Conservation (phyloP, 371 early-diverging fungal genomes). For the Polyrhizophydium stewartii region DNA sequence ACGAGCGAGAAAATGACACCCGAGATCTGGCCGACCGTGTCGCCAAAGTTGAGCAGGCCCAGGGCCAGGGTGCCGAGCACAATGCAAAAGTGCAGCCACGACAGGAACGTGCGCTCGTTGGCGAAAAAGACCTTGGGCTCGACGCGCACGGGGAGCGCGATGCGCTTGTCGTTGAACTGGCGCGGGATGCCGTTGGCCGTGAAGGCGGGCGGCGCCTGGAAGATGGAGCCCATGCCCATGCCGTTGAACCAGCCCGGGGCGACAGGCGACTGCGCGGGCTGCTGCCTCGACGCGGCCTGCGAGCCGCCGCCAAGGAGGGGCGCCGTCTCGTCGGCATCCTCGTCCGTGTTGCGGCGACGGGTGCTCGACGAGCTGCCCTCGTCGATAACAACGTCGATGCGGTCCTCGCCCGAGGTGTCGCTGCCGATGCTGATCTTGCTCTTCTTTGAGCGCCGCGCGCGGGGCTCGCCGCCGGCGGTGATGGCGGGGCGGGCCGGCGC, state of each 20-base stretch:
- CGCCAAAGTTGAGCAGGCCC: constrained; percentile 51
- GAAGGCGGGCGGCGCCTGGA: neutral
- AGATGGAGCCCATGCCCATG: neutral
- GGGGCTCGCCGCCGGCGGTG: neutral
- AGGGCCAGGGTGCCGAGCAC: constrained; percentile 55
- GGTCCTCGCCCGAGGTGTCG: constrained; percentile 1
- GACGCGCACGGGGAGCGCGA: constrained; percentile 81
- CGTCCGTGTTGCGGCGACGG: constrained; percentile 11
- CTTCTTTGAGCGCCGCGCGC: neutral
- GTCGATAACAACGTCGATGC: constrained; percentile 6
- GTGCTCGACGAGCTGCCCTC: constrained; percentile 1
- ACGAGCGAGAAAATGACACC: constrained; percentile 43
- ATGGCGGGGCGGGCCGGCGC: neutral
- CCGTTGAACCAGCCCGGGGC: neutral
- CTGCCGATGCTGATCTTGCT: neutral
- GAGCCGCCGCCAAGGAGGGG: constrained; percentile 4
- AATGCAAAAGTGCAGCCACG: constrained; percentile 55
- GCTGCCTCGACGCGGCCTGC: neutral
- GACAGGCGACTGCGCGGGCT: neutral
- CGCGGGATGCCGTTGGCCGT: neutral
- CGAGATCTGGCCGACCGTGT: constrained; percentile 39
- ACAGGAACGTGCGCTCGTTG: constrained; percentile 98
- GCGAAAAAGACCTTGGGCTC: constrained; percentile 99
- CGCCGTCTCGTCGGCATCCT: constrained; percentile 11
- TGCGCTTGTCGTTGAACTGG: constrained; percentile 27